Conservation (phyloP, 805 yeast species). For the Candida argentea region DNA sequence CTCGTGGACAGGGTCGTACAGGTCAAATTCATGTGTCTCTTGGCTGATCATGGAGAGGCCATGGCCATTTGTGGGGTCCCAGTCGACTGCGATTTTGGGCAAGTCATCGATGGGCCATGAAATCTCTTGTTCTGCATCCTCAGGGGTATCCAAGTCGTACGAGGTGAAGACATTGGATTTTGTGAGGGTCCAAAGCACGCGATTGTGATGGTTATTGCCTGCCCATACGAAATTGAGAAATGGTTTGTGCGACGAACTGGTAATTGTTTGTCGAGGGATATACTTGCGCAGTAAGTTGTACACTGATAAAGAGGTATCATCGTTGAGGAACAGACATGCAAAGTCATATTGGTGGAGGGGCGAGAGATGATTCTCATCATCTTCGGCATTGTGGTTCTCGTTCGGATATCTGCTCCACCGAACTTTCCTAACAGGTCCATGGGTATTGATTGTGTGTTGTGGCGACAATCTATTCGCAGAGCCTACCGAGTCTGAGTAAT, state of each 20-base stretch:
- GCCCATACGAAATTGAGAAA: slow-evolving; percentile 36
- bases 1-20: no score
- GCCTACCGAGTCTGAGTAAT: slow-evolving; percentile 19
- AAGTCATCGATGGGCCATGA: slow-evolving; percentile 39
- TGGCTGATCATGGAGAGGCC: slow-evolving; percentile 43
- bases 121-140: slow-evolving; percentile 13
- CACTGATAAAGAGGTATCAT: slow-evolving; percentile 59
- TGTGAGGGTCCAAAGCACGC: slow-evolving; percentile 30
- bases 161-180: slow-evolving; percentile 29
- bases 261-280: slow-evolving; percentile 61
- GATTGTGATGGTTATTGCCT: slow-evolving; percentile 9
- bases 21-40: slow-evolving; percentile 32
- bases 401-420: slow-evolving; percentile 44
- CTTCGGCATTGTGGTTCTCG: slow-evolving; percentile 4
- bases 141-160: slow-evolving; percentile 18
- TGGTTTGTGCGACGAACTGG: slow-evolving; percentile 36
- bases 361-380: slow-evolving; percentile 9
- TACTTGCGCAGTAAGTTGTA: slow-evolving; percentile 64
- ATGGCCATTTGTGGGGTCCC: slow-evolving; percentile 47
- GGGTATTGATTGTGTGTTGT: slow-evolving; percentile 60
- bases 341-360: slow-evolving; percentile 49
- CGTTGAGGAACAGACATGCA: slow-evolving; percentile 65
- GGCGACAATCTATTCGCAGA: slow-evolving; percentile 32
- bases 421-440: slow-evolving; percentile 71
- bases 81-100: slow-evolving; percentile 40